These are phyloP conservation scores for Arxiozyma bovina DNA, from an alignment of 1,139 yeast species.

Conservation along the genomic window DNA sequence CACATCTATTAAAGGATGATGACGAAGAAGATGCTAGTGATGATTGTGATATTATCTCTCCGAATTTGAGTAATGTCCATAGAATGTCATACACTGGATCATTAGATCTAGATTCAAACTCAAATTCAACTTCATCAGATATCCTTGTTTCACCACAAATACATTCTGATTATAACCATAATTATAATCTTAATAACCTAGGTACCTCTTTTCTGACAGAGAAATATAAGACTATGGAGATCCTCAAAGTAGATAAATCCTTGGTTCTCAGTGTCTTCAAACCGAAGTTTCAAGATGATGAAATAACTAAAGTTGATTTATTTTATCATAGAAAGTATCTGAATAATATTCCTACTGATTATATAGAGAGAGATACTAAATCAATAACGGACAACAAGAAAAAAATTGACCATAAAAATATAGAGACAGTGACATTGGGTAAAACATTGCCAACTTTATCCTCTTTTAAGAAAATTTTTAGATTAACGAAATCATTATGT, in stretches of 20 bases:
- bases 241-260: constrained; percentile 19
- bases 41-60: not conserved
- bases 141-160: not conserved
- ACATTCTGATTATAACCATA: not conserved
- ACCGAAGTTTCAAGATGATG: constrained; percentile 21
- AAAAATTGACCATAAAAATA: not conserved
- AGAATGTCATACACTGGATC: not conserved
- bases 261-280: constrained; percentile 17
- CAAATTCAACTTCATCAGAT: not conserved
- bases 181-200: not conserved
- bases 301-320: constrained; percentile 14
- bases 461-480: constrained; percentile 20
- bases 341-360: not conserved
- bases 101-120: not conserved
- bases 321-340: constrained; percentile 2
- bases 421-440: not conserved
- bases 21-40: too few species aligned
- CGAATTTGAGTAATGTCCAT: not conserved
- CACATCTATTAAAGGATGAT: not conserved
- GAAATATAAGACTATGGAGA: constrained; percentile 20
- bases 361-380: not conserved
- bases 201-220: constrained; percentile 21
- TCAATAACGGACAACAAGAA: not conserved
- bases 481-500: constrained; percentile 17
- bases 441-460: constrained; percentile 3